Conservation (phyloP, 306 rosid genomes). For the Cucurbita pepo region DNA sequence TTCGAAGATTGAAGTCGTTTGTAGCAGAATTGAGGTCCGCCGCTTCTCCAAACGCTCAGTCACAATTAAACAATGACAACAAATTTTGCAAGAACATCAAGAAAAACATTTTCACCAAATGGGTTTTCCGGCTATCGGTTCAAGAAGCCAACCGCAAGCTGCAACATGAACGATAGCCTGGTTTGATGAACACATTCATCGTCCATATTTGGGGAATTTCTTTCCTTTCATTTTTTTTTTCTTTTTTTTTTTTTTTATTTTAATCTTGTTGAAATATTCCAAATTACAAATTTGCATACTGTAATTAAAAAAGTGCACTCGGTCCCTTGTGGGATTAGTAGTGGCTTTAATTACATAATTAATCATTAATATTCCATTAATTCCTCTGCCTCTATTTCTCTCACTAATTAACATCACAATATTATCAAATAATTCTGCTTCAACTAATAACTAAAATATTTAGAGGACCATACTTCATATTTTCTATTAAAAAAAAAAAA, state of each 20-base stretch:
- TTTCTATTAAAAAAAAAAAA: too few relatives aligned
- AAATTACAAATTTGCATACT: not conserved
- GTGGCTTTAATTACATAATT: constrained; percentile 2
- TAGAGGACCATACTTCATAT: too few relatives aligned
- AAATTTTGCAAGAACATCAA: constrained; percentile 4
- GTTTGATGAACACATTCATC: not conserved
- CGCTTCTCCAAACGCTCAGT: not conserved
- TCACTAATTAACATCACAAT: not conserved
- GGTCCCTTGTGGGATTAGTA: constrained; percentile 11
- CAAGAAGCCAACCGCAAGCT: constrained; percentile 1
- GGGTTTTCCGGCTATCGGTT: constrained; percentile 13
- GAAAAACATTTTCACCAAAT: constrained; percentile 4
- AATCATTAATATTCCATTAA: not conserved
- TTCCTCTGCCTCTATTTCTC: not conserved
- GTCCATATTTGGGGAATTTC: not conserved
- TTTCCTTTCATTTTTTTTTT: not conserved
- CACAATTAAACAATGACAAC: not conserved
- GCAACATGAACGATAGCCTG: constrained; percentile 11
- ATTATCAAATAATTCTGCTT: not conserved
- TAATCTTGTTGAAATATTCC: not conserved
- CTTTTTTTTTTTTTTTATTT: not conserved
- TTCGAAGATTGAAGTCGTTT: constrained; percentile 3
- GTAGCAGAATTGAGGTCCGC: not conserved
- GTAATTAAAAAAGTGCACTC: constrained; percentile 10
- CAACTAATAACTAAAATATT: too few relatives aligned